phyloP scores from a whole-genome alignment of 257 asterid species.

The Galeopsis tetrahit region DNA sequence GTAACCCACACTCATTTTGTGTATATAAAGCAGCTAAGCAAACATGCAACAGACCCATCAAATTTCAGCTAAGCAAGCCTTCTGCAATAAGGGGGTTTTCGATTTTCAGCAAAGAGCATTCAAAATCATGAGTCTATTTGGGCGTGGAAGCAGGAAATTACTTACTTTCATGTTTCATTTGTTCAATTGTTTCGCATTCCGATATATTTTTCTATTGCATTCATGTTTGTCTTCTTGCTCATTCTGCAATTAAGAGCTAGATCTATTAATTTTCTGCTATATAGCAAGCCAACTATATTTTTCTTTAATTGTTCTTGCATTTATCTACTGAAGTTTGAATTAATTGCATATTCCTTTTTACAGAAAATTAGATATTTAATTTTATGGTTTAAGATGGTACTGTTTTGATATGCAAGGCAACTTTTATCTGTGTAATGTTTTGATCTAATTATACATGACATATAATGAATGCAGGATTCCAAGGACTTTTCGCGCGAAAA shows the following conservation, averaged over 20 bases:
- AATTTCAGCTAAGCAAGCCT: background rate
- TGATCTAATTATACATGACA: background rate
- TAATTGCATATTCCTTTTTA: background rate
- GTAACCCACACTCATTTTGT: constrained; percentile 5
- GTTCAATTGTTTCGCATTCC: background rate
- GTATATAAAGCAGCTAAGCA: constrained; percentile 35
- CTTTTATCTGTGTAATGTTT: background rate
- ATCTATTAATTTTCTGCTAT: background rate
- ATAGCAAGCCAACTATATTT: background rate
- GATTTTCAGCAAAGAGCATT: background rate
- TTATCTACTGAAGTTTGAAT: background rate
- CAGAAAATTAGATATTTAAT: background rate
- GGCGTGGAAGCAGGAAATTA: constrained; percentile 55
- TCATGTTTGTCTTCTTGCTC: constrained; percentile 36
- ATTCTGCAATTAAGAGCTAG: background rate
- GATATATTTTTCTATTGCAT: constrained; percentile 26
- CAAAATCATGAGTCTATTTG: constrained; percentile 52
- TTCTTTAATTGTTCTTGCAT: background rate
- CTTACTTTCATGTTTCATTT: background rate
- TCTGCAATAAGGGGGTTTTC: background rate
- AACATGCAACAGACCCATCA: constrained; percentile 35
- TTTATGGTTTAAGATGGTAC: background rate
- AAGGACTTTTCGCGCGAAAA: constrained; percentile 51
- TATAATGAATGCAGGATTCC: constrained; percentile 43
- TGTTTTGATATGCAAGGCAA: background rate